phyloP scores from a whole-genome alignment of 108 stramenopile genomes.

The Cyclotella choctawhatcheeana region DNA sequence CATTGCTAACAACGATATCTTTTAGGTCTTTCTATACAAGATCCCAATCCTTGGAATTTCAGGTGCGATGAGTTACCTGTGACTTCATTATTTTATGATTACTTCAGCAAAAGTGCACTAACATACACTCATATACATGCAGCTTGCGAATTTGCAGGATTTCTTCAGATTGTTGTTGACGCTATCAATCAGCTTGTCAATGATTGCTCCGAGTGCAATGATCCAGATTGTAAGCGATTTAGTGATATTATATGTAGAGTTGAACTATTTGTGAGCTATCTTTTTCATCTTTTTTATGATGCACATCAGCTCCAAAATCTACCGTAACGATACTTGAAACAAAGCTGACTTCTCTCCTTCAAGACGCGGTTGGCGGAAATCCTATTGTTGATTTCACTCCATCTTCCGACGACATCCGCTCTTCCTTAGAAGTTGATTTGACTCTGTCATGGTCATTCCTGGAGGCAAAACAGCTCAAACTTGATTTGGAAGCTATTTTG shows the following conservation, averaged over 20 bases:
- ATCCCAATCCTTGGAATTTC: conserved; percentile 26
- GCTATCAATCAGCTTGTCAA: too few relatives aligned
- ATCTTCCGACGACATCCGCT: neutral
- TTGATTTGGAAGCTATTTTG: conserved; percentile 35
- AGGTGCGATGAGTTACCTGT: too few relatives aligned
- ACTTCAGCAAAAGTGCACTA: too few relatives aligned
- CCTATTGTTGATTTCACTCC: conserved; percentile 17
- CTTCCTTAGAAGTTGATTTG: conserved; percentile 18
- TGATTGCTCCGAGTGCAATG: too few relatives aligned
- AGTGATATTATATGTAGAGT: too few relatives aligned
- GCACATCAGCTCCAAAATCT: conserved; percentile 2
- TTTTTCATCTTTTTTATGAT: too few relatives aligned
- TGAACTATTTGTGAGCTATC: too few relatives aligned
- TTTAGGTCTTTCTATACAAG: conserved; percentile 37
- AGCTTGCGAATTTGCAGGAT: conserved; percentile 41
- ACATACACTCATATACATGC: too few relatives aligned
- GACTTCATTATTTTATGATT: too few relatives aligned
- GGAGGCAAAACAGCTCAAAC: conserved; percentile 12
- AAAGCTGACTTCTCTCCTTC: conserved; percentile 25
- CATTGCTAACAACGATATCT: too few relatives aligned
- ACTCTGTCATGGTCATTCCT: conserved; percentile 28
- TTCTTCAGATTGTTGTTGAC: conserved; percentile 15
- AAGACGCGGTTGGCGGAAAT: conserved; percentile 41
- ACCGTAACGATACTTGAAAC: conserved; percentile 24
- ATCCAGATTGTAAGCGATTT: conserved; percentile 13